phyloP scores from a whole-genome alignment of 1,284 basidiomycete genomes.

The Pulveroboletus sp. region DNA sequence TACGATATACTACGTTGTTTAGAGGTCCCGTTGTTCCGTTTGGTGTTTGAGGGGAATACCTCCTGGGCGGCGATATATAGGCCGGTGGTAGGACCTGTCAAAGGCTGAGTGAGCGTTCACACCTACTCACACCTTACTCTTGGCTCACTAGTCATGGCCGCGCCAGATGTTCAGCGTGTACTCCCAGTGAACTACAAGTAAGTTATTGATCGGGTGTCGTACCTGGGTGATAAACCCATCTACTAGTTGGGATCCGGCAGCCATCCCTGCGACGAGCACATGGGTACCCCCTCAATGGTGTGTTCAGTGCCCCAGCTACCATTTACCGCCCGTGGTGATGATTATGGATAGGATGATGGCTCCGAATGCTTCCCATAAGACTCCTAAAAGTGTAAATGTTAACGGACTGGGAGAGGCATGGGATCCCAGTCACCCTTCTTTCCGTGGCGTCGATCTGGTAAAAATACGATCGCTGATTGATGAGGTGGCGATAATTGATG shows the following conservation, averaged over 20 bases:
- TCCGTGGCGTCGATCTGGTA: slow-evolving; percentile 30
- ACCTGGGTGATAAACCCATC: not conserved
- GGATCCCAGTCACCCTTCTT: slow-evolving; percentile 23
- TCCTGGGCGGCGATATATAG: not conserved
- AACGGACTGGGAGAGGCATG: slow-evolving; percentile 33
- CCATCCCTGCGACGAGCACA: slow-evolving; percentile 24
- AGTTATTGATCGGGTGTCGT: not conserved
- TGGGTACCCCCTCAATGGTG: slow-evolving; percentile 32
- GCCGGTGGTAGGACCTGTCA: not conserved
- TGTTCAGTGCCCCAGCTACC: not conserved
- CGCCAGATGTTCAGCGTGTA: slow-evolving; percentile 23
- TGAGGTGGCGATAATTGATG: not conserved
- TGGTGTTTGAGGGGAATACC: not conserved
- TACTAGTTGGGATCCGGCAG: slow-evolving; percentile 30
- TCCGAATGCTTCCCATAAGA: slow-evolving; percentile 1
- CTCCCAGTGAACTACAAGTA: slow-evolving; percentile 22
- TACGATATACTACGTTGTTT: no score
- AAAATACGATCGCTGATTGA: not conserved
- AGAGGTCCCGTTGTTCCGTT: not conserved
- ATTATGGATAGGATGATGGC: slow-evolving; percentile 24
- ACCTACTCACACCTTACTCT: no score
- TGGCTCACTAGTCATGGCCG: slow-evolving; percentile 18
- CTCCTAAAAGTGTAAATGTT: not conserved
- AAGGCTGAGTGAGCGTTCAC: not conserved
- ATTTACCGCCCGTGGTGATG: not conserved